Base-by-base conservation (phyloP, 208 protist genomes). In the Trypanosoma rangeli region DNA sequence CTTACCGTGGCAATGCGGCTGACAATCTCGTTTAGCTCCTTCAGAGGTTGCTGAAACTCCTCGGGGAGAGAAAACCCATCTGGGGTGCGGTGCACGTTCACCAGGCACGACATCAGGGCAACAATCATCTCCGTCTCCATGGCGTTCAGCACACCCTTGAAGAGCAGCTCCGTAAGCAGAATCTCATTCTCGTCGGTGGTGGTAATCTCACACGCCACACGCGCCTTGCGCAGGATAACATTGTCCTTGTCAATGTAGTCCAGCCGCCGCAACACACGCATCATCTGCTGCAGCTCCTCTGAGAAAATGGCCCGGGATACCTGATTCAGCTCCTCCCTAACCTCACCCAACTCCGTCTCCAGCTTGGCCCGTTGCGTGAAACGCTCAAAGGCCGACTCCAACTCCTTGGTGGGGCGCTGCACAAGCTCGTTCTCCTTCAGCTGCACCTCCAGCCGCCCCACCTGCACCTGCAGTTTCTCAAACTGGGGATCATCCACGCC, bases 161-260 rank as follows among this genome's bases (percentile, higher is more conserved):
- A 99, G 18, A 99, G 90, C 15, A 99, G 76, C 70, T 99, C 99
- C 0, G 97, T 99, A 28, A 99, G 84, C 1, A 99, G 85, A 53
- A 99, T 93, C 78, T 99, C 92, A 69, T 95, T 96, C 64, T 98
- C 99, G 68, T 99, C 98, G 7, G 89, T 97, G 0, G 98, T 94
- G 29, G 91, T 99, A 49, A 99, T 99, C 78, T 99, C 98, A 64
- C 97, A 98, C 26, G 98, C 98, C 28, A 99, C 97, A 35, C 97
- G 89, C 12, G 98, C 98, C 82, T 99, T 99, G 13, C 97, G 72
- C 15, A 96, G 82, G 52, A 99, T 98, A 10, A 99, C 97, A 82
- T 99, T 97, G 37, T 99, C 97, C 64, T 92, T 89, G 55, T 98
- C 94, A 59, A 98, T 98, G 86, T 98, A 99, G 68, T 98, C 97